phyloP scores from a whole-genome alignment of 306 rosid genomes.

The Cicer arietinum region DNA sequence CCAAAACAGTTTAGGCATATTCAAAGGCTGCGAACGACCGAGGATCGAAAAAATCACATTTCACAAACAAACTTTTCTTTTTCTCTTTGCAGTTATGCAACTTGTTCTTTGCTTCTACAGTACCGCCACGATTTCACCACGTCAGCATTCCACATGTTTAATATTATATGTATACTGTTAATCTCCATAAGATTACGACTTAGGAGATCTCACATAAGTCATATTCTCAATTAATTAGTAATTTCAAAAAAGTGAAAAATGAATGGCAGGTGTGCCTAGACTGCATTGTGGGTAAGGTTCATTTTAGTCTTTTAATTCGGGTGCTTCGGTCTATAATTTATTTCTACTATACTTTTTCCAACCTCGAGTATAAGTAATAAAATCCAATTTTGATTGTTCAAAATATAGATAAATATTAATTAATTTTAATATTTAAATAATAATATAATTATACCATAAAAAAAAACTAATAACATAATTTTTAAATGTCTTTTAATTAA shows the following conservation, averaged over 20 bases:
- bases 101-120: neutral
- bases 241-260: neutral
- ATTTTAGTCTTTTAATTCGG: neutral
- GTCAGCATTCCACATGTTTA: neutral
- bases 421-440: too few species aligned
- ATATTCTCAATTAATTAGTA: neutral
- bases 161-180: neutral
- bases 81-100: neutral
- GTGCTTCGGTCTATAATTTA: too few species aligned
- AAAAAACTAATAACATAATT: too few species aligned
- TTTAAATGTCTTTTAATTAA: too few species aligned
- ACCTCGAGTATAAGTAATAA: too few species aligned
- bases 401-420: too few species aligned
- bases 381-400: too few species aligned
- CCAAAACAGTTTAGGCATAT: neutral
- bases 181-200: neutral
- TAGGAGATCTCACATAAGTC: neutral
- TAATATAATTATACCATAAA: too few species aligned
- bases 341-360: too few species aligned
- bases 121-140: constrained; percentile 6
- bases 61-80: neutral
- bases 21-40: neutral
- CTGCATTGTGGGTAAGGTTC: neutral
- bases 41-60: neutral
- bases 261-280: neutral